phyloP scores from a whole-genome alignment of 176 grass and related monocot species.

The Chrysopogon serrulatus region DNA sequence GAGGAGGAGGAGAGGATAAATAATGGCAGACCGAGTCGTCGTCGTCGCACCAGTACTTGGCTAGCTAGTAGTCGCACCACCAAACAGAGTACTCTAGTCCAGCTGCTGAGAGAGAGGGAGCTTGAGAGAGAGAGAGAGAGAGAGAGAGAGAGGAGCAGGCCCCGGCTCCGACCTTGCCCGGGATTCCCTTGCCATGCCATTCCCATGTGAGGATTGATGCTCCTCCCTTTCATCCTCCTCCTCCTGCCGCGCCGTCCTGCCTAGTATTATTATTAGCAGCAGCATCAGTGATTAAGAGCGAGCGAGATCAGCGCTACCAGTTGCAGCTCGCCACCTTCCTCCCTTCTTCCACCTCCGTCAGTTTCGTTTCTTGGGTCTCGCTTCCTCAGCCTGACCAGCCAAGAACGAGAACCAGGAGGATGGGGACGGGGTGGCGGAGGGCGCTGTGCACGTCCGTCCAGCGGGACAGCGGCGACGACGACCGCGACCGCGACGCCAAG shows the following conservation, averaged over 20 bases:
- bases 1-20: background rate
- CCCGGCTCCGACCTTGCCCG: background rate
- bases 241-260: no score
- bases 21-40: background rate
- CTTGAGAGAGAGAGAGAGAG: background rate
- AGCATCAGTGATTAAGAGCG: background rate
- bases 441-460: conserved; percentile 86
- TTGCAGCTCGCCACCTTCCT: background rate
- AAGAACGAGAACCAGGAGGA: background rate
- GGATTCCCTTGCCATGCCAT: conserved; percentile 9
- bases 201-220: conserved; percentile 6
- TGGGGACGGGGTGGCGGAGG: conserved; percentile 90
- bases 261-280: background rate
- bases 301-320: background rate
- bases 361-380: no score
- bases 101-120: background rate
- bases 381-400: background rate
- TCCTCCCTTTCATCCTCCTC: background rate
- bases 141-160: background rate
- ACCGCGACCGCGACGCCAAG: background rate
- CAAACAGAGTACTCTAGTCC: no score
- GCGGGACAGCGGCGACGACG: conserved; percentile 26
- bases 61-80: background rate
- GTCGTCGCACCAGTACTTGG: background rate
- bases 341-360: background rate